Percentiles rank a stretch among this genome's conserved stretches.
Conservation (phyloP, 2,329 filamentous ascomycete genomes). For the Epichloe festucae region DNA sequence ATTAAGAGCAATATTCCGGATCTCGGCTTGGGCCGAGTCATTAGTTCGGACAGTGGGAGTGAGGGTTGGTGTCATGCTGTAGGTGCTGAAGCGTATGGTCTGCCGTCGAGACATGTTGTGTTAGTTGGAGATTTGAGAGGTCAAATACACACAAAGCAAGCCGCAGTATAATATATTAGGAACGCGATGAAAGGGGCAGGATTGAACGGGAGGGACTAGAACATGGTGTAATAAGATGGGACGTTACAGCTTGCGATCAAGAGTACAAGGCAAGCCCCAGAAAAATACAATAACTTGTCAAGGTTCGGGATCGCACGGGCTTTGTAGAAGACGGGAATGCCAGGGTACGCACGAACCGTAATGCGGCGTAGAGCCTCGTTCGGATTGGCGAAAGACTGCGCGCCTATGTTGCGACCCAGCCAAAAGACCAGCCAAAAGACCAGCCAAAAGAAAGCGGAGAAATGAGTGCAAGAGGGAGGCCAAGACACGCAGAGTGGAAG, state of each 20-base stretch:
- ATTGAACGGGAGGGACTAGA: not conserved
- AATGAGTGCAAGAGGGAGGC: conserved; percentile 5
- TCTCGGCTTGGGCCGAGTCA: conserved; percentile 44
- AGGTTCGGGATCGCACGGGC: not conserved
- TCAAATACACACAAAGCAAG: not conserved
- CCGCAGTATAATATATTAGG: not conserved
- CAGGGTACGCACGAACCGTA: conserved; percentile 3
- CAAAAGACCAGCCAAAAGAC: not conserved
- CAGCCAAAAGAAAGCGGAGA: not conserved
- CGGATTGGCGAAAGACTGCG: not conserved
- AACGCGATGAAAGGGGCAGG: not conserved
- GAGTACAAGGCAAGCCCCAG: not conserved
- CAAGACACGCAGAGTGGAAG: conserved; percentile 3
- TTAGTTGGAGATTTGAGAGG: not conserved
- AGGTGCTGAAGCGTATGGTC: conserved; percentile 46
- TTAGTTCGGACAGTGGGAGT: conserved; percentile 40
- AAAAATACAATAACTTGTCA: not conserved
- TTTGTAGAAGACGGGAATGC: not conserved
- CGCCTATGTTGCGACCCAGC: not conserved
- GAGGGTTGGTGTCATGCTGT: conserved; percentile 48
- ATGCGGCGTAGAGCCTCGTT: not conserved
- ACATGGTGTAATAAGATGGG: not conserved
- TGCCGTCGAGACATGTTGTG: conserved; percentile 16
- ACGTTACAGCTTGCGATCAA: not conserved
- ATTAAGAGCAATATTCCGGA: conserved; percentile 60